Evolutionary conservation across 225 moss, liverwort and hornwort genomes (phyloP).

Genomic region (Physcomitrium patens): DNA sequence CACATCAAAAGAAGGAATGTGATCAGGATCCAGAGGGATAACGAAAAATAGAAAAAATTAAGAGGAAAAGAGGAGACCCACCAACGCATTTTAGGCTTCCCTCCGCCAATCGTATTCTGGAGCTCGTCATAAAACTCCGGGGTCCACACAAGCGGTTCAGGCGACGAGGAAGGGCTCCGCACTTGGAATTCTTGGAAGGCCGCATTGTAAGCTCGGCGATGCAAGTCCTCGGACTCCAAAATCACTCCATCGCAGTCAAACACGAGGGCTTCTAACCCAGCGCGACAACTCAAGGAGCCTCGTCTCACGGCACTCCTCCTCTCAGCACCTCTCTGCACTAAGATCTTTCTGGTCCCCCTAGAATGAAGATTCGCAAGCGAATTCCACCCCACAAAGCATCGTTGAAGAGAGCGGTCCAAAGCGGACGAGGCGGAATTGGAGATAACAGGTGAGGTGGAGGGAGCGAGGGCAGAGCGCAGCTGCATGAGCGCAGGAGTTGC

Average conservation of each 20-base stretch:
- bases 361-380: background rate
- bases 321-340: background rate
- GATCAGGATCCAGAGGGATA: background rate
- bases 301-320: background rate
- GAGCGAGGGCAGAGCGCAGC: conserved; percentile 13
- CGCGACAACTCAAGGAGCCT: conserved; percentile 30
- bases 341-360: background rate
- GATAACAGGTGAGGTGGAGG: background rate
- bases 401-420: conserved; percentile 23
- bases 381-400: background rate
- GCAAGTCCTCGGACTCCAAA: conserved; percentile 94
- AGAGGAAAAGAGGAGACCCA: conserved; percentile 2
- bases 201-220: conserved; percentile 88
- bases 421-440: background rate
- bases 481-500: background rate
- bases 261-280: conserved; percentile 77
- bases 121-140: conserved; percentile 89
- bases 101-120: conserved; percentile 87
- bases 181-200: conserved; percentile 81
- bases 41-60: background rate
- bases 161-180: conserved; percentile 32
- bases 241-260: conserved; percentile 99
- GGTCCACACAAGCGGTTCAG: conserved; percentile 63
- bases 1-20: background rate
- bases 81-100: conserved; percentile 99